phyloP scores from a whole-genome alignment of 2,329 filamentous ascomycete genomes.

The Zelopaecilomyces penicillatus region DNA sequence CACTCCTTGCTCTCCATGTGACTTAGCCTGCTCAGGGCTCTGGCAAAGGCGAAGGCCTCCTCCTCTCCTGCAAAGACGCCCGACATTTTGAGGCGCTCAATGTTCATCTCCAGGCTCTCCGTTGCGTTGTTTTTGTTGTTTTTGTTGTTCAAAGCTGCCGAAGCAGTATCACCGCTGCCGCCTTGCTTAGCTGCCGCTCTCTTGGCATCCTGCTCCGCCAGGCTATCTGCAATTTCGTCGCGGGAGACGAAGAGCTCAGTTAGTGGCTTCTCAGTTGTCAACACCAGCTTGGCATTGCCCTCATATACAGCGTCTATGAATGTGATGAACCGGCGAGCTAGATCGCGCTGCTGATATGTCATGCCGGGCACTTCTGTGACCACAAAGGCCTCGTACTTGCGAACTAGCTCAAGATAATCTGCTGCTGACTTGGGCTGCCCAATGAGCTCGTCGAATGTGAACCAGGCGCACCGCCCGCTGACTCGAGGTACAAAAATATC shows the following conservation, averaged over 20 bases:
- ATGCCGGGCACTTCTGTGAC: conserved; percentile 88
- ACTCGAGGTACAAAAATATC: conserved; percentile 81
- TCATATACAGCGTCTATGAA: conserved; percentile 98
- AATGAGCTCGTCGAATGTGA: conserved; percentile 88
- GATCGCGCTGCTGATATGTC: conserved; percentile 76
- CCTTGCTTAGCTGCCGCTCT: conserved; percentile 16
- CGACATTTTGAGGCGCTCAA: conserved; percentile 74
- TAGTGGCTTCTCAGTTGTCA: conserved; percentile 81
- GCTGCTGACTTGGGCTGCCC: conserved; percentile 82
- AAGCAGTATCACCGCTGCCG: conserved; percentile 1
- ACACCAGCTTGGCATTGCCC: conserved; percentile 81
- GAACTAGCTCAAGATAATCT: conserved; percentile 87
- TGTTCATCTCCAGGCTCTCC: conserved; percentile 80
- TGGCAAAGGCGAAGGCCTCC: conserved; percentile 90
- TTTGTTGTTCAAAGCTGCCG: conserved; percentile 37
- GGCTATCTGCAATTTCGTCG: conserved; percentile 53
- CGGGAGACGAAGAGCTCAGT: conserved; percentile 77
- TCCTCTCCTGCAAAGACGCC: conserved; percentile 90
- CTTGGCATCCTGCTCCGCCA: conserved; percentile 41
- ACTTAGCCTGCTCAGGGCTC: conserved; percentile 72
- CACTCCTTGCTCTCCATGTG: conserved; percentile 95
- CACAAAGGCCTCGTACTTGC: conserved; percentile 86
- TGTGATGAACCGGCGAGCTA: conserved; percentile 89
- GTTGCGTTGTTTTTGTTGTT: conserved; percentile 72
- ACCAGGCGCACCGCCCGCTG: conserved; percentile 80